A percentile compares a stretch with the other conserved stretches of the same genome.
Evolutionary conservation across 148 eudicot genomes (phyloP).

Genomic region (Rhododendron henanense): DNA sequence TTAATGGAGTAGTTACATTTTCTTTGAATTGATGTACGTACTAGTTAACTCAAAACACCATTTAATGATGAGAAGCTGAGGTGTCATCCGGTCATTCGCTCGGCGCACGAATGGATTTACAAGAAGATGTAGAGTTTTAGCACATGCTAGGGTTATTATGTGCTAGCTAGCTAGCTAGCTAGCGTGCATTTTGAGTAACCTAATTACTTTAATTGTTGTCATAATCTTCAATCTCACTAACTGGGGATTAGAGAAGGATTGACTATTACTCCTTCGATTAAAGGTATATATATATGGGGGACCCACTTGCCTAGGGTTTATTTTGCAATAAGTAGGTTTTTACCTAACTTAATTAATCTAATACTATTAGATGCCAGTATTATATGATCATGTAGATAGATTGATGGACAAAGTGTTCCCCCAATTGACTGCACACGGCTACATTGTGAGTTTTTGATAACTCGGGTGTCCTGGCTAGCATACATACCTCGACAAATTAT

Average conservation of each 20-base stretch:
- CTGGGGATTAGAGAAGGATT: neutral
- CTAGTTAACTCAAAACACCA: neutral
- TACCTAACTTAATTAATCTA: slow-evolving; percentile 29
- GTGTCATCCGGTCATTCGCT: neutral
- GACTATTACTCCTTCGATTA: neutral
- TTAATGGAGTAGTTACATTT: neutral
- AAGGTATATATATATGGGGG: slow-evolving; percentile 3
- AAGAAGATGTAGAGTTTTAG: no score
- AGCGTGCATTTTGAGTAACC: neutral
- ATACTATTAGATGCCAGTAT: neutral
- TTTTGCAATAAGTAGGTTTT: slow-evolving; percentile 30
- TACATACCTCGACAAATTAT: neutral
- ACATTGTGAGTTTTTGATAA: slow-evolving; percentile 26
- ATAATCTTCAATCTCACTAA: neutral
- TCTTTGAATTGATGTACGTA: neutral
- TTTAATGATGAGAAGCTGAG: neutral
- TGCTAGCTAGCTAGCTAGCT: no score
- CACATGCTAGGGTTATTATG: neutral
- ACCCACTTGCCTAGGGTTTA: slow-evolving; percentile 30
- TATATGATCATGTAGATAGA: slow-evolving; percentile 21
- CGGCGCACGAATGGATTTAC: no score
- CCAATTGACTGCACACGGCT: slow-evolving; percentile 42
- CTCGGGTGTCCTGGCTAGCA: neutral
- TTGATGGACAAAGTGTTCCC: slow-evolving; percentile 62
- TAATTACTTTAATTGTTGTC: slow-evolving; percentile 3